These are phyloP conservation scores for Craterostigma plantagineum DNA, from an alignment of 257 asterid species.

Conservation along the genomic window DNA sequence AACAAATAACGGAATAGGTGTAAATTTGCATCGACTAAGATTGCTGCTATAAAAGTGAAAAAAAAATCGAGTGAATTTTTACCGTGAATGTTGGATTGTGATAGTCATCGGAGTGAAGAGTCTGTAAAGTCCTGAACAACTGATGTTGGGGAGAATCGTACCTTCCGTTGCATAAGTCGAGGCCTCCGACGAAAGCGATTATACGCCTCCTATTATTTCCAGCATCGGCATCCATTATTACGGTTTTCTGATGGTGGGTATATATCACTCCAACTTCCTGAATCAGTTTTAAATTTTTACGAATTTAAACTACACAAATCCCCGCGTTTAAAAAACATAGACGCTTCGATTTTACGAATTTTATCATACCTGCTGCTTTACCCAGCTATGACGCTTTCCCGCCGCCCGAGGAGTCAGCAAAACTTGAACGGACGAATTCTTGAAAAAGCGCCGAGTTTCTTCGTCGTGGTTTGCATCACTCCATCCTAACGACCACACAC, in stretches of 20 bases:
- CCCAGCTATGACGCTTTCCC: conserved; percentile 96
- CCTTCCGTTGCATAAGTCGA: conserved; percentile 89
- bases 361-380: conserved; percentile 59
- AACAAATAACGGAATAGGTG: neutral
- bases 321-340: no score
- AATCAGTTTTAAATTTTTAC: conserved; percentile 5
- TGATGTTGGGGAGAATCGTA: conserved; percentile 82
- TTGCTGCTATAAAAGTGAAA: no score
- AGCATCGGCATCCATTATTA: conserved; percentile 89
- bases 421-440: conserved; percentile 93
- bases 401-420: conserved; percentile 91
- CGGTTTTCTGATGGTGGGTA: conserved; percentile 97
- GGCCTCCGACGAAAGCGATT: conserved; percentile 81
- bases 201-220: conserved; percentile 65
- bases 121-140: conserved; percentile 48
- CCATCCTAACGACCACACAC: conserved; percentile 63
- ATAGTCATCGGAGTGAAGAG: conserved; percentile 71
- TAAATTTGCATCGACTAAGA: neutral
- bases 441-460: conserved; percentile 85
- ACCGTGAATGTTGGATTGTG: conserved; percentile 86
- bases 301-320: neutral
- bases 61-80: conserved; percentile 10
- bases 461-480: conserved; percentile 97
- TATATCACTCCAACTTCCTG: conserved; percentile 94
- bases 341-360: no score